Conservation (phyloP, 1,284 basidiomycete genomes). For the Neolentinus lepideus region DNA sequence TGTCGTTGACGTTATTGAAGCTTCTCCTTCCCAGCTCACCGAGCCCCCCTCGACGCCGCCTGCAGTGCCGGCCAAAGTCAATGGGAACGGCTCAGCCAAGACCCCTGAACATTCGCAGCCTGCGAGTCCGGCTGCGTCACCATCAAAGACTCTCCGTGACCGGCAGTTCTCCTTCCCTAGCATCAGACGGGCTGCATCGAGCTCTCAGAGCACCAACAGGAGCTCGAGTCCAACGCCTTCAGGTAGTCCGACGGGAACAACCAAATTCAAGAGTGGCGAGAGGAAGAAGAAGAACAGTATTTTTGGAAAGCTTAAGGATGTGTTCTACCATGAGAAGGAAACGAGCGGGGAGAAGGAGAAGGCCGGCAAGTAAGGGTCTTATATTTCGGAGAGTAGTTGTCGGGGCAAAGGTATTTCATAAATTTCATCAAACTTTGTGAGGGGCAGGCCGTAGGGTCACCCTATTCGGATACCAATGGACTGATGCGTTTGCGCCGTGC, state of each 20-base stretch:
- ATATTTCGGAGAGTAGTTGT: neutral
- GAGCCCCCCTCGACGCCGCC: constrained; percentile 3
- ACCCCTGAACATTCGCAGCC: constrained; percentile 5
- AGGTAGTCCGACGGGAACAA: constrained; percentile 8
- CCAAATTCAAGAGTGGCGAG: constrained; percentile 9
- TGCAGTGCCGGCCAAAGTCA: neutral
- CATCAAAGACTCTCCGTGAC: neutral
- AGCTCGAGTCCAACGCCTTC: constrained; percentile 3
- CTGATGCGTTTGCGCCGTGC: neutral
- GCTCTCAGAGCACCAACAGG: constrained; percentile 1
- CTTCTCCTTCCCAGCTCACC: neutral
- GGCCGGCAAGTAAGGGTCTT: constrained; percentile 4
- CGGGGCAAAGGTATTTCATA: neutral
- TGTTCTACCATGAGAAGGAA: constrained; percentile 4
- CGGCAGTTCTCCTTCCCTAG: neutral
- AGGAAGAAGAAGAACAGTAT: constrained; percentile 19
- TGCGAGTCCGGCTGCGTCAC: constrained; percentile 3
- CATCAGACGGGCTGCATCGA: constrained; percentile 5
- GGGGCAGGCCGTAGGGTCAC: neutral
- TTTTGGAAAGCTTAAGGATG: constrained; percentile 18
- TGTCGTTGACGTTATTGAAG: constrained; percentile 7
- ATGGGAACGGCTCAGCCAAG: neutral
- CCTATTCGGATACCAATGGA: neutral
- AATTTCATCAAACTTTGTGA: neutral
- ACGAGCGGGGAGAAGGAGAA: constrained; percentile 6